phyloP scores from a whole-genome alignment of 2,329 filamentous ascomycete genomes.

The Colletotrichum spaethianum region DNA sequence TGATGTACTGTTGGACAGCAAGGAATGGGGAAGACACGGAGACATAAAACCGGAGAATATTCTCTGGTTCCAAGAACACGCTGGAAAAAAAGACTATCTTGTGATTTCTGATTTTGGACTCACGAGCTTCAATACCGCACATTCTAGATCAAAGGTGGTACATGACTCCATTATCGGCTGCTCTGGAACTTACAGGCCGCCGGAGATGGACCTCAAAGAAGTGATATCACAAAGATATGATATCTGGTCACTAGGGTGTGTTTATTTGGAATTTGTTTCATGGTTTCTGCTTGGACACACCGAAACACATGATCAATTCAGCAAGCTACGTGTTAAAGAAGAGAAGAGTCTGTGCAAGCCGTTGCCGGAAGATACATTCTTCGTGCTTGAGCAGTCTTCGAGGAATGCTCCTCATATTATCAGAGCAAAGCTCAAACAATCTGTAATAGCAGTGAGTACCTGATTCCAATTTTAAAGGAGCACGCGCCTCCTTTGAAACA shows the following conservation, averaged over 20 bases:
- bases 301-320: neutral
- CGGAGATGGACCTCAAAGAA: neutral
- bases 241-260: conserved; percentile 15
- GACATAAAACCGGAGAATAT: conserved; percentile 44
- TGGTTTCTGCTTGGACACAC: conserved; percentile 14
- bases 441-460: neutral
- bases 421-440: neutral
- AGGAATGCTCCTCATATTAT: neutral
- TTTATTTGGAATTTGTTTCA: conserved; percentile 14
- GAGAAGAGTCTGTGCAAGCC: neutral
- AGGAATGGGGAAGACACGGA: conserved; percentile 35
- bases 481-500: no score
- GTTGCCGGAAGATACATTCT: conserved; percentile 9
- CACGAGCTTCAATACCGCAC: neutral
- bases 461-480: neutral
- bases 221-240: conserved; percentile 10
- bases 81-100: neutral
- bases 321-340: neutral
- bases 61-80: conserved; percentile 35
- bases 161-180: neutral
- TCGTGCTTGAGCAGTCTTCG: neutral
- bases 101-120: conserved; percentile 23
- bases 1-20: neutral
- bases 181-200: neutral
- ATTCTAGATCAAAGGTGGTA: conserved; percentile 3